A percentile compares a stretch with the other conserved stretches of the same genome.
Evolutionary conservation across 768 basidiomycete genomes (phyloP).

Genomic region (Baorangia bicolor): DNA sequence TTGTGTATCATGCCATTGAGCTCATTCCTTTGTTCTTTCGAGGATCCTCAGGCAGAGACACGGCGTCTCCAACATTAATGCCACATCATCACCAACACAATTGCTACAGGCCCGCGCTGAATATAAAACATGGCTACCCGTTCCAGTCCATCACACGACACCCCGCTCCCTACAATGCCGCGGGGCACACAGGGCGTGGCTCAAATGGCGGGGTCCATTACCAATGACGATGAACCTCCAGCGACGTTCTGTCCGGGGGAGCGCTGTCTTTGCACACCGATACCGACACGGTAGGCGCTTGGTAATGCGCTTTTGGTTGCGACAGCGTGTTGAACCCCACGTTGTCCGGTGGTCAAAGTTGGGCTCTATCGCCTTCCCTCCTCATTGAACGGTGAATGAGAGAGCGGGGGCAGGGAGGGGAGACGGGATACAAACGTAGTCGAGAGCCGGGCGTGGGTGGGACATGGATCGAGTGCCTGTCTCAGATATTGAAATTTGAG

Average conservation of each 20-base stretch:
- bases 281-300: neutral
- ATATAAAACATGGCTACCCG: neutral
- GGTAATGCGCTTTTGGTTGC: conserved; percentile 15
- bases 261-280: conserved; percentile 15
- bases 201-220: conserved; percentile 20
- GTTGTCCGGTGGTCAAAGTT: conserved; percentile 9
- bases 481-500: neutral
- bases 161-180: too few relatives aligned
- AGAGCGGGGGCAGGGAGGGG: neutral
- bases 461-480: neutral
- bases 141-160: neutral
- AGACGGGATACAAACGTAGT: neutral
- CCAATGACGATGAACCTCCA: neutral
- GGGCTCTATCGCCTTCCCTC: neutral
- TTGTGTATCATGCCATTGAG: neutral
- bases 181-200: conserved; percentile 5
- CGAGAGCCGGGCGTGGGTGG: neutral
- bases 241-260: neutral
- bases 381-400: neutral
- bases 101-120: neutral
- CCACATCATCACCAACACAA: neutral
- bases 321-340: neutral
- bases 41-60: neutral
- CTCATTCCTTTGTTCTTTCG: neutral
- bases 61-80: neutral